Percentiles rank a stretch among this genome's conserved stretches.
These are phyloP conservation scores for Pharnaceum exiguum DNA, from an alignment of 148 eudicot species.

Conservation along the genomic window DNA sequence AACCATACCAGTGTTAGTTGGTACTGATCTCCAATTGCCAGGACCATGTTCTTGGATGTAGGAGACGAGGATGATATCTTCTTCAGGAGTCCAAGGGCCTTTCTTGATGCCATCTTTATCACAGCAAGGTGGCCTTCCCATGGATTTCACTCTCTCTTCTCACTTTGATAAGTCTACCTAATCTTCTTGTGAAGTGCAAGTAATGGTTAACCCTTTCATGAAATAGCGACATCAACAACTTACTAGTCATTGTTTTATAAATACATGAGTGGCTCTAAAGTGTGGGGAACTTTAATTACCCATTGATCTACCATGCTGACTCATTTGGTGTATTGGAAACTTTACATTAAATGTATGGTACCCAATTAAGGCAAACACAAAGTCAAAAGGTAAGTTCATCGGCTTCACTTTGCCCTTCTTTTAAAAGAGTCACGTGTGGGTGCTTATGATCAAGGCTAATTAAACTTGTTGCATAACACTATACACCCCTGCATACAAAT, in stretches of 20 bases:
- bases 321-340: background rate
- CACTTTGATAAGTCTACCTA: background rate
- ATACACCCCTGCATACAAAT: no score
- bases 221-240: constrained; percentile 9
- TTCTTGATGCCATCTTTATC: constrained; percentile 71
- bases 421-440: no score
- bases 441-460: no score
- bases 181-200: background rate
- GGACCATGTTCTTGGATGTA: constrained; percentile 75
- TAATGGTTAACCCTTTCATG: constrained; percentile 2
- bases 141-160: background rate
- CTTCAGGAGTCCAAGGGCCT: constrained; percentile 84
- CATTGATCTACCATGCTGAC: constrained; percentile 21
- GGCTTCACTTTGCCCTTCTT: no score
- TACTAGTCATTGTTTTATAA: constrained; percentile 7
- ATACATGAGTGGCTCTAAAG: constrained; percentile 6
- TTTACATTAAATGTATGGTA: constrained; percentile 15
- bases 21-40: constrained; percentile 70
- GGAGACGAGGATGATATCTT: constrained; percentile 63
- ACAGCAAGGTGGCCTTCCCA: constrained; percentile 77
- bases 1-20: constrained; percentile 55
- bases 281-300: constrained; percentile 12
- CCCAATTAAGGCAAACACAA: constrained; percentile 13
- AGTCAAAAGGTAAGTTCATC: constrained; percentile 14
- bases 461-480: no score